phyloP scores from a whole-genome alignment of 345 rosid species.

The Conringia planisiliqua region DNA sequence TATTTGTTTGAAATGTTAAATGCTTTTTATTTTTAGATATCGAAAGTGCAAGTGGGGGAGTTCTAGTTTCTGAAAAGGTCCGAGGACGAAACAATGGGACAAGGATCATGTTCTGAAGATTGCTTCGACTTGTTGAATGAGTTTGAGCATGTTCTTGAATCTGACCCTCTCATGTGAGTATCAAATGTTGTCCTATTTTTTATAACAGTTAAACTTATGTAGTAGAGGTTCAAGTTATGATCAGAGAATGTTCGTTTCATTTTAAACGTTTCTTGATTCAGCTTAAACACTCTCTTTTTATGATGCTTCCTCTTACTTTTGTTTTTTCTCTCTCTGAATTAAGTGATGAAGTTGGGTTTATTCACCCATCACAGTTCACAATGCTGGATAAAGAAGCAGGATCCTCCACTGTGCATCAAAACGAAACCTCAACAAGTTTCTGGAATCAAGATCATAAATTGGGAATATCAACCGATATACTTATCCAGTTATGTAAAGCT shows the following conservation, averaged over 20 bases:
- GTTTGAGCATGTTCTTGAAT: conserved; percentile 57
- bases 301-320: background rate
- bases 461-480: conserved; percentile 67
- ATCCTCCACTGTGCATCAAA: conserved; percentile 11
- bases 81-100: conserved; percentile 29
- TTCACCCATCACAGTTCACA: conserved; percentile 84
- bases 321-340: conserved; percentile 8
- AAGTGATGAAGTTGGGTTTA: conserved; percentile 85
- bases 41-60: background rate
- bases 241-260: background rate
- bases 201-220: too few species aligned
- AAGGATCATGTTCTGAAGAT: conserved; percentile 23
- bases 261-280: background rate
- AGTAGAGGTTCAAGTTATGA: background rate
- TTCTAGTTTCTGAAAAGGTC: background rate
- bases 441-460: conserved; percentile 76
- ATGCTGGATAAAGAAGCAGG: conserved; percentile 41
- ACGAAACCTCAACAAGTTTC: conserved; percentile 36
- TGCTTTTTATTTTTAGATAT: background rate
- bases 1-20: too few species aligned
- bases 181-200: background rate
- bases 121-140: conserved; percentile 43
- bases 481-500: conserved; percentile 54
- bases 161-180: conserved; percentile 76
- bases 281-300: background rate